Conservation (phyloP, 202 grass and related monocot species). For the Panicum hallii region DNA sequence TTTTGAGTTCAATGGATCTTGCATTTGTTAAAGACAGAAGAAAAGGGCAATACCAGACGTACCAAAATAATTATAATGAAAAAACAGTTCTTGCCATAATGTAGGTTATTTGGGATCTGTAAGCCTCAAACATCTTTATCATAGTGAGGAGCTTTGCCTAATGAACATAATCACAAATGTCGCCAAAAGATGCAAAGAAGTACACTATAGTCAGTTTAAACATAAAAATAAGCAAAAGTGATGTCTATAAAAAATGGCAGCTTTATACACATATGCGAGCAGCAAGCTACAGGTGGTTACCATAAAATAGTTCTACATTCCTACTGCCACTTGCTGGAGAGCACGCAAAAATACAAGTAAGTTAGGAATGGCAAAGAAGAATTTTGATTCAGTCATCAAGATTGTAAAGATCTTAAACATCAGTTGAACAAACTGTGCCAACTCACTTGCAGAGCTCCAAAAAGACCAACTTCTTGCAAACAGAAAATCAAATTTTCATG, state of each 20-base stretch:
- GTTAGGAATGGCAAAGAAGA: neutral
- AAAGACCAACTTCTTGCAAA: slow-evolving; percentile 89
- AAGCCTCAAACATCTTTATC: neutral
- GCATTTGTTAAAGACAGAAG: too few species aligned
- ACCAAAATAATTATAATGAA: neutral
- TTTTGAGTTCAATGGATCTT: neutral
- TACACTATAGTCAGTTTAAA: neutral
- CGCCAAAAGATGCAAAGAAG: neutral
- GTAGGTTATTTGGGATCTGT: neutral
- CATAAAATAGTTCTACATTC: neutral
- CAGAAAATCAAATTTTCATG: slow-evolving; percentile 87
- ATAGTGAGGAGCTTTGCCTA: neutral
- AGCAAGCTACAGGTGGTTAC: neutral
- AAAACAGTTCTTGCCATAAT: neutral
- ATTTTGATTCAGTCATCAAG: neutral
- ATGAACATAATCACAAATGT: slow-evolving; percentile 19
- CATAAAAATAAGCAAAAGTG: neutral
- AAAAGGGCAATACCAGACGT: neutral
- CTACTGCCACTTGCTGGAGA: neutral
- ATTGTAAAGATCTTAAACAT: slow-evolving; percentile 9
- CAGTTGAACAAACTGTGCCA: slow-evolving; percentile 11
- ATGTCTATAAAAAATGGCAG: neutral
- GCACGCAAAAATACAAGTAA: slow-evolving; percentile 2
- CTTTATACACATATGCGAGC: neutral
- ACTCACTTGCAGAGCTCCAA: slow-evolving; percentile 87